Percentiles rank a stretch among this genome's conserved stretches.
phyloP scores from a whole-genome alignment of 1,284 basidiomycete genomes.

The Rhodotorula mucilaginosa region DNA sequence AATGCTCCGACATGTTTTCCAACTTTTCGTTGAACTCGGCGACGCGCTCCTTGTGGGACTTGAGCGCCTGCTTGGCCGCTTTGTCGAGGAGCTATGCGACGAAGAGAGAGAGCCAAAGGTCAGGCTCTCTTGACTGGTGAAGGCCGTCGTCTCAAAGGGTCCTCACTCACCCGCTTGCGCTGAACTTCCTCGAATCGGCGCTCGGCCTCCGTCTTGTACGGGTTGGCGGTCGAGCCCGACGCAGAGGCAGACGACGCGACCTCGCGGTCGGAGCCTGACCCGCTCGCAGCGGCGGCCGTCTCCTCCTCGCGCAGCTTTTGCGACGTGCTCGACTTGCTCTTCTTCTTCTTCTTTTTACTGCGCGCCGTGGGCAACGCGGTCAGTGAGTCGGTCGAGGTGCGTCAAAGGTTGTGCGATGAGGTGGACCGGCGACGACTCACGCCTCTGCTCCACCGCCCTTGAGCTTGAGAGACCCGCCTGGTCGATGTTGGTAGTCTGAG shows the following conservation, averaged over 20 bases:
- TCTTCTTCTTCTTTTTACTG: conserved; percentile 74
- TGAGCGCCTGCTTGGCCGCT: conserved; percentile 74
- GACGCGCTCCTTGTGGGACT: conserved; percentile 94
- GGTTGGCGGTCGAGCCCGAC: conserved; percentile 51
- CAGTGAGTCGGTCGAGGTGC: too few relatives aligned
- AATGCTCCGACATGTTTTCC: conserved; percentile 83
- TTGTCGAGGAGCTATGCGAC: conserved; percentile 60
- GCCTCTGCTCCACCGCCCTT: conserved; percentile 67
- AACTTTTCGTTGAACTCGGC: conserved; percentile 86
- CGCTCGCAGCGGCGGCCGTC: conserved; percentile 11
- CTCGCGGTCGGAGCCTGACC: conserved; percentile 6
- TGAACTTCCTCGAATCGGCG: conserved; percentile 82
- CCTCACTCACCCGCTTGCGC: conserved; percentile 69
- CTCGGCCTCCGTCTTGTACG: conserved; percentile 77
- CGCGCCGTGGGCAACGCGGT: too few relatives aligned
- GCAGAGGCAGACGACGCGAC: conserved; percentile 5
- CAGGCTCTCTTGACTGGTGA: neutral
- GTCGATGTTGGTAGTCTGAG: conserved; percentile 76
- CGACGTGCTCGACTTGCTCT: conserved; percentile 61
- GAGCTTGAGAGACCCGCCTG: conserved; percentile 77
- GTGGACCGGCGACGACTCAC: conserved; percentile 7
- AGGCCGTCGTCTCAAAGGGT: neutral
- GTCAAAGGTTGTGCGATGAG: neutral
- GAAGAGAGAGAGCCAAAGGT: neutral
- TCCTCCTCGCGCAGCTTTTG: conserved; percentile 57